A percentile compares a stretch with the other conserved stretches of the same genome.
Evolutionary conservation across 2,329 filamentous ascomycete genomes (phyloP).

Genomic region (Beauveria asiatica): DNA sequence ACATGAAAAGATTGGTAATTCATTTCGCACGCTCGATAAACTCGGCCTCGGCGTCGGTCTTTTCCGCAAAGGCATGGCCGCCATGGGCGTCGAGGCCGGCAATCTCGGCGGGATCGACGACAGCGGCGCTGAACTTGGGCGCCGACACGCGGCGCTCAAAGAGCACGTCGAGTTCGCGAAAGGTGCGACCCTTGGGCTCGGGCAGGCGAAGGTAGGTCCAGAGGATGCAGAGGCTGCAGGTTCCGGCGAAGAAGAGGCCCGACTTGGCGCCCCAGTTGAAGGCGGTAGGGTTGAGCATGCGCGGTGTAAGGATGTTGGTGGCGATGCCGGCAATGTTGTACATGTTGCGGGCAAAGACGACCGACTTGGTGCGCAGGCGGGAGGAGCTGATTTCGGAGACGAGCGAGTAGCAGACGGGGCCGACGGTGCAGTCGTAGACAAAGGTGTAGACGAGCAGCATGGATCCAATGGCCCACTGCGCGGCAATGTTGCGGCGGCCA

Average conservation of each 20-base stretch:
- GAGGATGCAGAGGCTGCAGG: conserved; percentile 34
- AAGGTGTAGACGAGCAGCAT: conserved; percentile 35
- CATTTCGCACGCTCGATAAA: conserved; percentile 1
- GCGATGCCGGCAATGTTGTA: conserved; percentile 42
- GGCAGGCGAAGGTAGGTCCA: conserved; percentile 47
- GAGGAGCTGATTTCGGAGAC: conserved; percentile 48
- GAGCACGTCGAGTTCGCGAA: conserved; percentile 47
- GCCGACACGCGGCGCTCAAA: conserved; percentile 39
- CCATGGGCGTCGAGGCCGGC: not conserved
- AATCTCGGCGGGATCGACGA: conserved; percentile 15
- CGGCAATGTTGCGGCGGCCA: conserved; percentile 22
- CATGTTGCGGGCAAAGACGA: conserved; percentile 35
- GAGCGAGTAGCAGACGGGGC: conserved; percentile 69
- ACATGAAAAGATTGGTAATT: not conserved
- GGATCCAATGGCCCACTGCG: conserved; percentile 30
- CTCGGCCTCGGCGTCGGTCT: not conserved
- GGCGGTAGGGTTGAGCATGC: conserved; percentile 37
- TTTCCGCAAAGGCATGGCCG: not conserved
- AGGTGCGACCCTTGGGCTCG: conserved; percentile 45
- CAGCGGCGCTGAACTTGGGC: conserved; percentile 29
- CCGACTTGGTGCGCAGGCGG: conserved; percentile 37
- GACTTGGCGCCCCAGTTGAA: conserved; percentile 41
- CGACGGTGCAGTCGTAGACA: conserved; percentile 31
- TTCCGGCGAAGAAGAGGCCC: conserved; percentile 37
- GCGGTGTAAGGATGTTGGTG: conserved; percentile 36